Base-by-base conservation (phyloP, 306 rosid species). In the Datisca glomerata region DNA sequence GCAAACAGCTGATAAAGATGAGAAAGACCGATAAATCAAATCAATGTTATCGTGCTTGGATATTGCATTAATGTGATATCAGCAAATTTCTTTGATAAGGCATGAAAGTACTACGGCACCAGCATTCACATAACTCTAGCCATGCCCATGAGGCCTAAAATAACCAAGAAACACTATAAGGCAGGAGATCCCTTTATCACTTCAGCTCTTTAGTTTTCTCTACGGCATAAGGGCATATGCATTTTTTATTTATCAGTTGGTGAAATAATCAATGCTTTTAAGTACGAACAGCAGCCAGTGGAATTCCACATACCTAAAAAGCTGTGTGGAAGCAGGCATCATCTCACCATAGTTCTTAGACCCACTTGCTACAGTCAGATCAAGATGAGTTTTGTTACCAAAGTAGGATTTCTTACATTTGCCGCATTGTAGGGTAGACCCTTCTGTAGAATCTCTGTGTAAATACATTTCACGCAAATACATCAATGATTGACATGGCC, bases 241-340 rank as follows among this genome's bases (percentile, higher is more conserved):
- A 35, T 6, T 39, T 13, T 18, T 24, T 16, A 16, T 31, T 21
- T 45, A 32, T 37, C 17, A 10, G n/a, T n/a, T n/a, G n/a, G n/a
- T n/a, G n/a, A n/a, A n/a, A n/a, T n/a, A n/a, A n/a, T n/a, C n/a
- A n/a, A n/a, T n/a, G n/a, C n/a, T n/a, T n/a, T n/a, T n/a, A 28
- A 13, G 33, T 13, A 34, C n/a, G 28, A 49, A 9, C 25, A 44
- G 40, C 50, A 41, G 18, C 19, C 18, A 8, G 16, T 18, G 36
- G 12, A 44, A 48, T 24, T 16, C 17, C 38, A 50, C n/a, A 51
- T 73, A 65, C 95, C 97, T 76, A 80, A 89, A 89, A 53, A 89
- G 12, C 69, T 89, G 95, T 0, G 93, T 89, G 47, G 81, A 8
- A 67, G 42, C 56, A 5, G 95, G 95, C 97, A 83, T 77, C 3